These are phyloP conservation scores for Vitis cinerea DNA, from an alignment of 164 flowering plant genomes.

Conservation along the genomic window DNA sequence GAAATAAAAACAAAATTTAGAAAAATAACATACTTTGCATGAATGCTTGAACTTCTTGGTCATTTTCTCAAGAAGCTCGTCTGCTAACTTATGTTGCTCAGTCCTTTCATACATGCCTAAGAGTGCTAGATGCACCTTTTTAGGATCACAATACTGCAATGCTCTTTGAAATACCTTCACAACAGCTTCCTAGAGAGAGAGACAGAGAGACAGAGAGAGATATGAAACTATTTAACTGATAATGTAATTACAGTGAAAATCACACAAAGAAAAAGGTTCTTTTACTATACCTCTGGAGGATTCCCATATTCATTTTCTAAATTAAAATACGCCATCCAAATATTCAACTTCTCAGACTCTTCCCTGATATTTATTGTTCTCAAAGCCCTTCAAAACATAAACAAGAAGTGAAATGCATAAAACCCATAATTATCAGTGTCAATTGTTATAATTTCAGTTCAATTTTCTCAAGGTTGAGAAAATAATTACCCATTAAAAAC, in stretches of 20 bases:
- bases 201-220: not conserved
- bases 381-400: slow-evolving; percentile 65
- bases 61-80: slow-evolving; percentile 83
- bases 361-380: slow-evolving; percentile 74
- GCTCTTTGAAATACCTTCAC: slow-evolving; percentile 72
- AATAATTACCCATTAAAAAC: not conserved
- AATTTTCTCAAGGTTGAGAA: no score
- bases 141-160: slow-evolving; percentile 77
- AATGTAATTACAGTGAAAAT: slow-evolving; percentile 2
- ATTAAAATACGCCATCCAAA: slow-evolving; percentile 91
- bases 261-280: not conserved
- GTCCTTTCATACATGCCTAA: slow-evolving; percentile 74
- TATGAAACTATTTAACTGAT: not conserved
- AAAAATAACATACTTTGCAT: slow-evolving; percentile 52
- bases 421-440: no score
- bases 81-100: slow-evolving; percentile 59
- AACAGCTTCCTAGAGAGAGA: slow-evolving; percentile 72
- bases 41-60: slow-evolving; percentile 74
- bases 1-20: not conserved
- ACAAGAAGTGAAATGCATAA: not conserved
- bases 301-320: slow-evolving; percentile 84
- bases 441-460: no score
- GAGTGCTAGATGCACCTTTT: slow-evolving; percentile 71
- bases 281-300: slow-evolving; percentile 66
- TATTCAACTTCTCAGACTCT: slow-evolving; percentile 83